A percentile compares a stretch with the other conserved stretches of the same genome.
Conservation (phyloP, 2,329 filamentous ascomycete genomes). For the Fusarium xylarioides region DNA sequence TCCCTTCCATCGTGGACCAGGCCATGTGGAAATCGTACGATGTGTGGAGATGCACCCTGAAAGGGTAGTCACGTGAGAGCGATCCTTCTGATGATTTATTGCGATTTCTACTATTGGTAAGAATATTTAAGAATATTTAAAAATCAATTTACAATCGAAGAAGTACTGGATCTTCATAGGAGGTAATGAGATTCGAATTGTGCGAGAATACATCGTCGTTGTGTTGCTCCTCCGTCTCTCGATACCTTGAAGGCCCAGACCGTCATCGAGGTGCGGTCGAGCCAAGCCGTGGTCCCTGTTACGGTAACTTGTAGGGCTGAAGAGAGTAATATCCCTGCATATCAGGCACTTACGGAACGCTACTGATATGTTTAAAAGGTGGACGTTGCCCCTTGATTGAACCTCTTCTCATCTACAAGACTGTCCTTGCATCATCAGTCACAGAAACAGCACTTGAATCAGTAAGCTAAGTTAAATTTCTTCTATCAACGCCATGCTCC, state of each 20-base stretch:
- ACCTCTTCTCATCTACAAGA: background rate
- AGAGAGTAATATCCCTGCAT: constrained; percentile 31
- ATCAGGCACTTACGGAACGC: constrained; percentile 31
- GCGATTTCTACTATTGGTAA: background rate
- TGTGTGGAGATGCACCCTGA: constrained; percentile 31
- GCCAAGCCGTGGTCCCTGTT: constrained; percentile 36
- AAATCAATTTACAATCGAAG: accelerated
- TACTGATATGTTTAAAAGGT: constrained; percentile 30
- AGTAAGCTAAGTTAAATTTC: constrained; percentile 14
- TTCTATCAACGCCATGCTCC: constrained; percentile 16
- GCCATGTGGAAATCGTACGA: constrained; percentile 37
- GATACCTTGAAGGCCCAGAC: constrained; percentile 36
- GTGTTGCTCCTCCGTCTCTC: background rate
- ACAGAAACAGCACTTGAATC: background rate
- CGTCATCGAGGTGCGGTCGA: constrained; percentile 21
- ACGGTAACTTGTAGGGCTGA: constrained; percentile 31
- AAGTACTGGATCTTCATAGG: accelerated
- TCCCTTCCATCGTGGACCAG: constrained; percentile 12
- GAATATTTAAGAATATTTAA: background rate
- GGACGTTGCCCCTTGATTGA: background rate
- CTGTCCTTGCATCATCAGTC: background rate
- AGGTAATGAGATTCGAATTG: accelerated
- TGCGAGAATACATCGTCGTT: background rate
- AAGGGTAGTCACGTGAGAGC: constrained; percentile 30
- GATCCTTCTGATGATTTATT: accelerated